Percentiles rank a stretch among this genome's conserved stretches.
These are phyloP conservation scores for Ceratobasidium sp. DNA, from an alignment of 1,284 basidiomycete genomes.

Conservation along the genomic window DNA sequence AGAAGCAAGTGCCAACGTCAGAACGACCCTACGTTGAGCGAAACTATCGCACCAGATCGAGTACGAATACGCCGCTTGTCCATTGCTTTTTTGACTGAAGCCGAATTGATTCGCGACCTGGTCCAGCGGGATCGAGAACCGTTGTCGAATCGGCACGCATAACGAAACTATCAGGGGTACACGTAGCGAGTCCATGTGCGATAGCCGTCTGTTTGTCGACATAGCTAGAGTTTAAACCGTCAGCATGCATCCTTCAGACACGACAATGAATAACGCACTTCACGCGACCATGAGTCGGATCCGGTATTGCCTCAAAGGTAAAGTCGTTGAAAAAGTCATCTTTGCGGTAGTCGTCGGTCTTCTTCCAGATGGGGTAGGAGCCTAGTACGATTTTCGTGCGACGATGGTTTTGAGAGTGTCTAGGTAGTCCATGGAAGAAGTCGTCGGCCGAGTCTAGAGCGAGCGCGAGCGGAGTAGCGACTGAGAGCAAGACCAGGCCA, in stretches of 20 bases:
- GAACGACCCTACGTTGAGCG: too few species aligned
- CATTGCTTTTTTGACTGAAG: slow-evolving; percentile 41
- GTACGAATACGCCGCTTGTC: slow-evolving; percentile 33
- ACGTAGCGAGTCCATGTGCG: slow-evolving; percentile 40
- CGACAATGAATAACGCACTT: slow-evolving; percentile 53
- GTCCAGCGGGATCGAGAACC: slow-evolving; percentile 39
- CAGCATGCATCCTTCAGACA: slow-evolving; percentile 49
- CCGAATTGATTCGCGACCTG: slow-evolving; percentile 42
- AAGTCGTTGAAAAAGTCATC: slow-evolving; percentile 62
- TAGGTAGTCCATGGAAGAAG: background rate
- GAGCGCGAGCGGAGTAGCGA: background rate
- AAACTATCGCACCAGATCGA: slow-evolving; percentile 16
- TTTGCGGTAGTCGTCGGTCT: slow-evolving; percentile 56
- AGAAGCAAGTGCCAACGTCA: background rate
- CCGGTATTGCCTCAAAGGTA: slow-evolving; percentile 59
- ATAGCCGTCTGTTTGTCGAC: slow-evolving; percentile 42
- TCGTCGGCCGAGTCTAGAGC: background rate
- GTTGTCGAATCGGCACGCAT: slow-evolving; percentile 44
- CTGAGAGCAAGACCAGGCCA: background rate
- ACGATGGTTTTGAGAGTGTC: background rate
- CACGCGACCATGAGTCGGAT: slow-evolving; percentile 56
- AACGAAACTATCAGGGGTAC: slow-evolving; percentile 38
- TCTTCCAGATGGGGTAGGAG: background rate
- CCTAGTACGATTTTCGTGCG: background rate
- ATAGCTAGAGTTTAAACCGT: slow-evolving; percentile 37